A percentile compares a stretch with the other conserved stretches of the same genome.
Evolutionary conservation across 2,329 filamentous ascomycete species (phyloP).

Genomic region (Xylaria multiplex): DNA sequence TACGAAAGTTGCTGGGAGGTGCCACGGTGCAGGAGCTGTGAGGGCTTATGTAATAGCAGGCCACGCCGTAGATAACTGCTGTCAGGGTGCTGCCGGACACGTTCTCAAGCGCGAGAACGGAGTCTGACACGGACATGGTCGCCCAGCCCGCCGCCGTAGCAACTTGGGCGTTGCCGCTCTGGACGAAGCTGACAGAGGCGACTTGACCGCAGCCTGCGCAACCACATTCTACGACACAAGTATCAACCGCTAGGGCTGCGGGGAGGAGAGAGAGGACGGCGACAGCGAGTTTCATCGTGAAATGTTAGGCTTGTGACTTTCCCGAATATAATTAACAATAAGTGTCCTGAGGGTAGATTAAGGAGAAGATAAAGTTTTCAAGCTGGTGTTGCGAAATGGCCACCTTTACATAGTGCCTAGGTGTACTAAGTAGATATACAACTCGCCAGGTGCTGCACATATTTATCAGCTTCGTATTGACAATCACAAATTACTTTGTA

Average conservation of each 20-base stretch:
- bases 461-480: neutral
- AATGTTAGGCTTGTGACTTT: neutral
- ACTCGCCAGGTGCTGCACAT: neutral
- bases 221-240: conserved; percentile 20
- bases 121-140: conserved; percentile 12
- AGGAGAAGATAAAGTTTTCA: neutral
- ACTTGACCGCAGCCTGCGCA: conserved; percentile 24
- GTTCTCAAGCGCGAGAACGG: conserved; percentile 10
- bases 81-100: conserved; percentile 17
- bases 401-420: conserved; percentile 2
- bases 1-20: conserved; percentile 7
- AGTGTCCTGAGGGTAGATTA: neutral
- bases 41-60: conserved; percentile 23
- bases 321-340: neutral
- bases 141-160: conserved; percentile 13
- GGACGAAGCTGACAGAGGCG: conserved; percentile 8
- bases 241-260: conserved; percentile 15
- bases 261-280: conserved; percentile 13
- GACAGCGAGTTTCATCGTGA: conserved; percentile 12
- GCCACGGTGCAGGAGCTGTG: conserved; percentile 22
- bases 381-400: neutral
- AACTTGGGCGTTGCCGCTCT: conserved; percentile 9
- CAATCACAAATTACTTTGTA: conserved; percentile 19
- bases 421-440: neutral
- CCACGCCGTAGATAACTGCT: conserved; percentile 9